Percentiles rank a stretch among this genome's conserved stretches.
Conservation (phyloP, 495 filamentous ascomycete genomes). For the Penicillium waksmanii region DNA sequence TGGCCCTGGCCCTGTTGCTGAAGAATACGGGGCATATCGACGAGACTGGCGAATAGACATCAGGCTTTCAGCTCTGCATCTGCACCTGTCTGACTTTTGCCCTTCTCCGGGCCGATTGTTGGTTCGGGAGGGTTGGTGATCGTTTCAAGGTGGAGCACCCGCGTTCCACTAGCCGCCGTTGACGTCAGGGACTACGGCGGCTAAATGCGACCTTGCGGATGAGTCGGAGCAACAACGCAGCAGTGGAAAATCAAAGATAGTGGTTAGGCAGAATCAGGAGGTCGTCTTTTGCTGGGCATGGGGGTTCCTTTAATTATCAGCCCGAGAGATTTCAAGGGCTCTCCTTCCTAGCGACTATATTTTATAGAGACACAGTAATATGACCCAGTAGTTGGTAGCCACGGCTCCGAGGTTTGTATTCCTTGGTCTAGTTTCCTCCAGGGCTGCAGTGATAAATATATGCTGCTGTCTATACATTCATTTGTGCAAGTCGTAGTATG, state of each 20-base stretch:
- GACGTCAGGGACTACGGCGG: slow-evolving; percentile 45
- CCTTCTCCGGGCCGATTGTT: slow-evolving; percentile 8
- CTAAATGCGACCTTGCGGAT: slow-evolving; percentile 24
- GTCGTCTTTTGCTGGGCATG: too few relatives aligned
- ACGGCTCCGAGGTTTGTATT: too few relatives aligned
- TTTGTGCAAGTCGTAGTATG: slow-evolving; percentile 32
- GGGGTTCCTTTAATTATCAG: too few relatives aligned
- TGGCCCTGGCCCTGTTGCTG: not conserved
- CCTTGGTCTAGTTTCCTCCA: too few relatives aligned
- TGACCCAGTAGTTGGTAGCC: too few relatives aligned
- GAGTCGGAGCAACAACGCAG: slow-evolving; percentile 8
- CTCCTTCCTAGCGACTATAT: too few relatives aligned
- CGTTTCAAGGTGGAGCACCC: slow-evolving; percentile 24
- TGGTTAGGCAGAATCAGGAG: too few relatives aligned
- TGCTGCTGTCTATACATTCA: not conserved
- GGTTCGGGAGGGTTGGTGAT: slow-evolving; percentile 20
- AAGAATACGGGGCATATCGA: not conserved
- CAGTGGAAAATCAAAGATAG: not conserved
- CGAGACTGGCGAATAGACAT: not conserved
- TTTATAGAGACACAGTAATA: too few relatives aligned
- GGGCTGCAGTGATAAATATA: not conserved
- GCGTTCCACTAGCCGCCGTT: slow-evolving; percentile 39
- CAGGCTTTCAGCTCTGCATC: not conserved
- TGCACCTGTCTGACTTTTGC: slow-evolving; percentile 7
- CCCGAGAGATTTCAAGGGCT: too few relatives aligned